phyloP scores from a whole-genome alignment of 176 grass and related monocot species.

The Lolium rigidum region DNA sequence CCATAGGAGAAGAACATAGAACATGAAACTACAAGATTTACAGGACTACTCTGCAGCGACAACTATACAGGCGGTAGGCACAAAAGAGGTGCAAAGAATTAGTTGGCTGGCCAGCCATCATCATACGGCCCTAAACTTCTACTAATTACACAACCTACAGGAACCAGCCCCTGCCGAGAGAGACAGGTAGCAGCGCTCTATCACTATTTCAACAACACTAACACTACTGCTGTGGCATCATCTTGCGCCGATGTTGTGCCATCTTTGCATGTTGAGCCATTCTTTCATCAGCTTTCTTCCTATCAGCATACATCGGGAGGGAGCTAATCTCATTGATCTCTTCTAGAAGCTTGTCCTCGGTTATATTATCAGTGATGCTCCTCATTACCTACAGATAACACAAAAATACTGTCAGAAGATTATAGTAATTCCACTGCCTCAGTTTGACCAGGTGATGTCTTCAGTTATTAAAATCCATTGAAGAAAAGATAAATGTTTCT shows the following conservation, averaged over 20 bases:
- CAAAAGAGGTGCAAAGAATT: conserved; percentile 58
- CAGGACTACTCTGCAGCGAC: conserved; percentile 47
- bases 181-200: conserved; percentile 15
- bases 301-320: conserved; percentile 87
- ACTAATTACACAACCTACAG: conserved; percentile 70
- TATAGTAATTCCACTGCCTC: neutral
- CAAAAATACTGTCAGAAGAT: conserved; percentile 25
- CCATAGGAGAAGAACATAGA: conserved; percentile 51
- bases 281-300: conserved; percentile 36
- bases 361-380: conserved; percentile 93
- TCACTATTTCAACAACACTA: conserved; percentile 43
- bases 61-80: conserved; percentile 47
- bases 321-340: conserved; percentile 70
- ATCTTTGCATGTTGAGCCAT: conserved; percentile 64
- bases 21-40: conserved; percentile 63
- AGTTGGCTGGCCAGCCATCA: conserved; percentile 54
- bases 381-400: conserved; percentile 69
- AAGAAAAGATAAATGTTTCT: neutral
- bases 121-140: conserved; percentile 49
- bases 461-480: neutral
- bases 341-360: conserved; percentile 75
- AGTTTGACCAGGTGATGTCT: neutral
- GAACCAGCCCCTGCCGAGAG: conserved; percentile 28
- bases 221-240: conserved; percentile 22
- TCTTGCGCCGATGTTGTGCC: conserved; percentile 56